Evolutionary conservation across 768 basidiomycete species (phyloP).

Genomic region (Tulasnella sp.): DNA sequence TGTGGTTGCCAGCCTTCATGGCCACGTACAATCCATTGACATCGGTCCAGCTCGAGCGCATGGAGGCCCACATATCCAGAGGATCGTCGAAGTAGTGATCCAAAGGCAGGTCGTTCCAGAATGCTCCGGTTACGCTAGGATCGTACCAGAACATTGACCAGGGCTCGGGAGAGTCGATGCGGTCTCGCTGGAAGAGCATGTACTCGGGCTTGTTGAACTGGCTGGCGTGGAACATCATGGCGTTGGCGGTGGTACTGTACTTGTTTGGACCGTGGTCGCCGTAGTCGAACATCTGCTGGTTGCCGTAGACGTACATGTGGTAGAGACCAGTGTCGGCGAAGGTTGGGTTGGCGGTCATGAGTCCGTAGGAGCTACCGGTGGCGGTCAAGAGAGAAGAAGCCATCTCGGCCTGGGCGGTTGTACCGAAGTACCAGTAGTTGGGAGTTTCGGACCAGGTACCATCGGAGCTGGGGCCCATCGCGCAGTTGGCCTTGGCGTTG

Average conservation of each 20-base stretch:
- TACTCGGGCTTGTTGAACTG: conserved; percentile 68
- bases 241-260: conserved; percentile 88
- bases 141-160: conserved; percentile 93
- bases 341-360: conserved; percentile 67
- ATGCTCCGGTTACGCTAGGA: conserved; percentile 74
- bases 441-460: conserved; percentile 84
- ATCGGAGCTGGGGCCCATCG: conserved; percentile 34
- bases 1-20: conserved; percentile 78
- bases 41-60: conserved; percentile 92
- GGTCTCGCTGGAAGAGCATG: conserved; percentile 88
- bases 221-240: conserved; percentile 71
- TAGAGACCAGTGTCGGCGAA: conserved; percentile 69
- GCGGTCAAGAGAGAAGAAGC: conserved; percentile 74
- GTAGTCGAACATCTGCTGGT: conserved; percentile 80
- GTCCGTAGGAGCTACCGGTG: conserved; percentile 74
- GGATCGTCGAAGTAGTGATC: conserved; percentile 75
- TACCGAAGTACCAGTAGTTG: conserved; percentile 72
- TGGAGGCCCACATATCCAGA: conserved; percentile 81
- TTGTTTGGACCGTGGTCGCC: conserved; percentile 93
- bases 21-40: conserved; percentile 75
- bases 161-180: conserved; percentile 71
- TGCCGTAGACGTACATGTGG: conserved; percentile 77
- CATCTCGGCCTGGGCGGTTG: conserved; percentile 88
- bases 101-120: conserved; percentile 80
- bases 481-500: conserved; percentile 78